Base-by-base conservation (phyloP, 164 flowering plant genomes). In the Tetrastigma voinierianum region DNA sequence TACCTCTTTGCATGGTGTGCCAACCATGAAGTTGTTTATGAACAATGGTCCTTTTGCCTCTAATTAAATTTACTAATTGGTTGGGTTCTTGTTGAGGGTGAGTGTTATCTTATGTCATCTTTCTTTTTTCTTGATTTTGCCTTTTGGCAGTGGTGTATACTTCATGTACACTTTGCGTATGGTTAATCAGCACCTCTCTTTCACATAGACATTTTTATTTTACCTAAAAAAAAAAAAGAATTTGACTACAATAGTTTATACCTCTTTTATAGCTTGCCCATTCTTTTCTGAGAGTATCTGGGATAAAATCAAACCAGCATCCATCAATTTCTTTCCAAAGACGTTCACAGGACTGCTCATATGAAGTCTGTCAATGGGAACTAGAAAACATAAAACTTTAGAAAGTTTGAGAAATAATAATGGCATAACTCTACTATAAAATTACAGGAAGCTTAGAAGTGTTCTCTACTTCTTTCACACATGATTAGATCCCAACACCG, bases 221-320 rank as follows among this genome's bases (percentile, higher is more conserved):
- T 32, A 32, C 40, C 40, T 32, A 32, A 32, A 32, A 32, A 32
- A 32, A 32, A 32, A 3, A 2, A 16, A 2, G 46, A 48, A 13
- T 19, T 57, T 13, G 3, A 55, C 45, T 51, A 43, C 21, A 51
- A 40, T 11, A 57, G 70, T 23, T 17, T 8, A 46, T 76, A 85
- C 91, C 86, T 83, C 61, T 67, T 78, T 65, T 82, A 74, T 86
- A 84, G 60, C 59, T 82, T 55, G 56, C 76, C 91, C 87, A 85
- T 76, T 87, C 89, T 64, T 66, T 78, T 70, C 71, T 78, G 46
- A 85, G 48, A 56, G 84, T 71, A 56, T 80, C 81, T 48, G 82
- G 86, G 67, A 87, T 80, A 53, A 69, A 71, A 76, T 87, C 91
- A 76, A 77, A 82, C 91, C 91, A 87, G 68, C 80, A 77, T 43